phyloP scores from a whole-genome alignment of 345 rosid species.

The Ceriops zippeliana region DNA sequence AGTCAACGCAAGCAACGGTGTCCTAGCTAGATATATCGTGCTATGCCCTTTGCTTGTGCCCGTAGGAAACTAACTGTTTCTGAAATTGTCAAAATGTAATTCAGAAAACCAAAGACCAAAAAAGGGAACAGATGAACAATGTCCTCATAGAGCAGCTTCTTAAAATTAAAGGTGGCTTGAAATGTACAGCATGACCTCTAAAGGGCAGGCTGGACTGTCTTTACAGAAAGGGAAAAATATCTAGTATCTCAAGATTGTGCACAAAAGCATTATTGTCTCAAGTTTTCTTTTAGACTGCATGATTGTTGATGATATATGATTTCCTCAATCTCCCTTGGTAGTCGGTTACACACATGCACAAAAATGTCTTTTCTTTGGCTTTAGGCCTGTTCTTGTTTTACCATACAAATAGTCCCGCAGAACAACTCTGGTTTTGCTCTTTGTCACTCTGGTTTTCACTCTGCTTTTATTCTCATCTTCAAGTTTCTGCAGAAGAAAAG shows the following conservation, averaged over 20 bases:
- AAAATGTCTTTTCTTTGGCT: constrained; percentile 50
- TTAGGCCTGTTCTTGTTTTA: constrained; percentile 40
- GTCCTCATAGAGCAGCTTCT: constrained; percentile 24
- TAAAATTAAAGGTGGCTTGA: constrained; percentile 18
- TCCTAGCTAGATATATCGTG: too few species aligned
- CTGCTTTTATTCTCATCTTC: constrained; percentile 60
- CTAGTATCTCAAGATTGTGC: constrained; percentile 21
- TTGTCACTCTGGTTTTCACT: constrained; percentile 41
- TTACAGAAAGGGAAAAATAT: constrained; percentile 10
- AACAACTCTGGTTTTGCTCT: constrained; percentile 57
- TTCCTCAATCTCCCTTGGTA: constrained; percentile 49
- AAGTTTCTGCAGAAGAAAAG: constrained; percentile 61
- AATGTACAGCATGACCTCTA: constrained; percentile 34
- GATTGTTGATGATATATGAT: constrained; percentile 2
- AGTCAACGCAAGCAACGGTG: too few species aligned
- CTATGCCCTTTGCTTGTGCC: too few species aligned
- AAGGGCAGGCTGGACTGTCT: constrained; percentile 15
- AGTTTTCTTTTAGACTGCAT: constrained; percentile 12
- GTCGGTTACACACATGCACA: constrained; percentile 84
- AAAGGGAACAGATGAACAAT: background rate
- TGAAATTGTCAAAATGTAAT: background rate
- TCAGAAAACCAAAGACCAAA: background rate
- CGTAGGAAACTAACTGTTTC: too few species aligned
- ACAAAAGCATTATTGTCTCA: constrained; percentile 24
- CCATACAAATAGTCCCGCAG: constrained; percentile 83